Evolutionary conservation across 2,329 filamentous ascomycete genomes (phyloP), one percentile per base, ranked within the genome.

Genomic region (Venturia effusa): DNA sequence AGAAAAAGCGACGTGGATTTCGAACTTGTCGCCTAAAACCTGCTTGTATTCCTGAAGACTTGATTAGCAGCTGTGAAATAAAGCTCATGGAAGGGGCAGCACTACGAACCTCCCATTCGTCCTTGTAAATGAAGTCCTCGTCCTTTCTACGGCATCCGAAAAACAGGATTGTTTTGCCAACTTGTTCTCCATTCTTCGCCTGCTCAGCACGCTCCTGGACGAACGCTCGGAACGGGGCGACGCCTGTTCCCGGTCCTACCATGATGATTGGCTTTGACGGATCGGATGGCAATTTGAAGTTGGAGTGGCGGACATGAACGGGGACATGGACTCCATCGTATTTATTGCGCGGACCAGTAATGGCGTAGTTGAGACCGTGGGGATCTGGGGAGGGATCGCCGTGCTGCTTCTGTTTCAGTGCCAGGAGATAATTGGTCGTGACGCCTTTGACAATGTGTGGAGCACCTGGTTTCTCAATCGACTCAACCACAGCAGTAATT

Each of bases 201-300:
- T 90, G 87, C 71, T 89, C 89, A 62, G 90, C 92, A 70, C 94
- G 86, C 77, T 99, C 94, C 74, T 97, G 94, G 11, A 99, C 83
- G 74, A 99, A 99, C 7, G 84, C 94, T 69, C 94, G 88, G 86
- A 99, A 97, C 22, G 94, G 94, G 32, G 94, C 94, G 64, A 97
- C 92, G 80, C 94, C 94, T 62, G 94, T 97, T 73, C 94, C 94
- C 15, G 94, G 94, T 30, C 94, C 94, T 69, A 97, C 86, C 87
- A 97, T 92, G 75, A 99, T 96, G 70, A 99, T 81, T 37, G 94
- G 94, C 78, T 95, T 96, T 60, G 88, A 85, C 4, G 94, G 92
- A 71, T 99, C 92, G 19, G 94, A 97, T 10, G 94, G 94, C 37
- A 99, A 85, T 81, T 97, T 97, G 85, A 99, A 99, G 81, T 97